These are phyloP conservation scores for Echinochloa phyllopogon DNA, from an alignment of 176 grass and related monocot species.

Conservation along the genomic window DNA sequence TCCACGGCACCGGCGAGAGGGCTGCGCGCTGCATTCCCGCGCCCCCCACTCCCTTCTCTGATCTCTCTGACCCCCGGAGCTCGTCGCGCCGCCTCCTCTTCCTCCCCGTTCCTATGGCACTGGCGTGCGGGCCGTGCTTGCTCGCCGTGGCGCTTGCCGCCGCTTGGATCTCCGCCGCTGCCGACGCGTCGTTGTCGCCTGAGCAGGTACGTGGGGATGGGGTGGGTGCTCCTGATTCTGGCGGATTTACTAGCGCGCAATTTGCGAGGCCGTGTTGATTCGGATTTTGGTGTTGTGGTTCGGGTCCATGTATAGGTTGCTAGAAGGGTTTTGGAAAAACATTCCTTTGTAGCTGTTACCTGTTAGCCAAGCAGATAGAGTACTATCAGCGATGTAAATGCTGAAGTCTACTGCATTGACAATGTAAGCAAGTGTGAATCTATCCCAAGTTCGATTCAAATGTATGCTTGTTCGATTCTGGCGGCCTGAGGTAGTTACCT, in stretches of 20 bases:
- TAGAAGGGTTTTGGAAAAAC: not conserved
- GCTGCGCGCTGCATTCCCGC: not conserved
- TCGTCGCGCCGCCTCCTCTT: not conserved
- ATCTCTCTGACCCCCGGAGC: not conserved
- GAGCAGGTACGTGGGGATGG: conserved; percentile 17
- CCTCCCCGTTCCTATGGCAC: conserved; percentile 10
- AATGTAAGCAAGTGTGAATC: not conserved
- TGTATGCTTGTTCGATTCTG: not conserved
- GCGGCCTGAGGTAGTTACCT: not conserved
- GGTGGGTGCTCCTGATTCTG: not conserved
- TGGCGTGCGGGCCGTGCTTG: not conserved
- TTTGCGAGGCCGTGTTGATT: not conserved
- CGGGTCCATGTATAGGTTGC: not conserved
- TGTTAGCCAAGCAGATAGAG: not conserved
- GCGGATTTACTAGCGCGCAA: not conserved
- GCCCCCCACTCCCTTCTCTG: not conserved
- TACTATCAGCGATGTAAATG: not conserved
- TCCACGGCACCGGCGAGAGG: not conserved
- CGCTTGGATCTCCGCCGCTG: conserved; percentile 19
- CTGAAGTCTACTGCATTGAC: not conserved
- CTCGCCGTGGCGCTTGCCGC: conserved; percentile 31
- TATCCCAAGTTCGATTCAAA: not conserved
- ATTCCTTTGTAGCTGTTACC: not conserved
- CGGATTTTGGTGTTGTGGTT: not conserved
- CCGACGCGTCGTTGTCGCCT: not conserved